Evolutionary conservation across 2,329 filamentous ascomycete genomes (phyloP), one percentile per base, ranked within the genome.

Genomic region (Gyromitra esculenta): DNA sequence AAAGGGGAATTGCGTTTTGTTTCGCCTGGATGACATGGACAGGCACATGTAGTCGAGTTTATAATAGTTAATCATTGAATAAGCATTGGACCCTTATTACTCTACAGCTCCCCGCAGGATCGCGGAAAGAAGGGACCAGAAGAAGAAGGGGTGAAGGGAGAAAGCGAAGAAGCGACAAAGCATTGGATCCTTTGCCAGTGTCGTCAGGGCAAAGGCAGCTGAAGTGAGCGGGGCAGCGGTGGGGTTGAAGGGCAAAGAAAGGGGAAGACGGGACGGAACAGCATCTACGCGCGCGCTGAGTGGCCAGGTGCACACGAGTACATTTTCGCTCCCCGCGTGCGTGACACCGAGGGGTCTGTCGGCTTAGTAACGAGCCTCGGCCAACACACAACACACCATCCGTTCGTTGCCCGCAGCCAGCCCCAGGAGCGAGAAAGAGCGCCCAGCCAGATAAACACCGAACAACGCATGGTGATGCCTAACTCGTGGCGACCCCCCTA

Each of bases 341-440:
- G 48, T 64, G 69, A 50, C 67, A 48, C 65, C 63, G 71, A 65
- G 64, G 56, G 62, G 45, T 52, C 25, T 21, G 48, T 54, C 43
- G 64, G 75, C 75, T 77, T 77, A 77, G 70, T 77, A 77, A 77
- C 71, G 70, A 21, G 54, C 75, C 75, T 77, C 75, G 75, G 75
- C 75, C 75, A 77, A 75, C 75, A 75, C 75, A 77, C 65, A 54
- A 9, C 50, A 45, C 43, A 45, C 15, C 43, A 45, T 45, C 11
- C 25, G 25, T 31, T 21, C 18, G 18, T 21, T 21, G 18, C 18
- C 18, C 18, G 18, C 18, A 21, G 18, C 18, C 18, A 21, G 18
- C 18, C 25, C 41, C 41, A 45, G 41, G 25, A 31, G 25, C 25
- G 25, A 31, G 25, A 31, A 31, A 31, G 25, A 31, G 25, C 25